phyloP scores from a whole-genome alignment of 106 monocot species.

The Allium fistulosum region DNA sequence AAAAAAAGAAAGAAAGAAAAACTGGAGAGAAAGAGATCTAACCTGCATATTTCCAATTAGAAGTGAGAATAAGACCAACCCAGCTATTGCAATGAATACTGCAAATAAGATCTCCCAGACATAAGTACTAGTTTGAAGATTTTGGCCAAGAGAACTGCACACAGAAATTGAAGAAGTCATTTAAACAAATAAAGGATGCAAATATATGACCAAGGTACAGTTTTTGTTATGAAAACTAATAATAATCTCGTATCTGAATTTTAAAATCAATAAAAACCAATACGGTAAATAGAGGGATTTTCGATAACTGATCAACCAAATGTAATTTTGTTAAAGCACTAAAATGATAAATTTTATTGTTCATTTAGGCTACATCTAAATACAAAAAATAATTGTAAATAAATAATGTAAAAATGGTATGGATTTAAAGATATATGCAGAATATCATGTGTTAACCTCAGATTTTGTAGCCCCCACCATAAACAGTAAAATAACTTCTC shows the following conservation, averaged over 20 bases:
- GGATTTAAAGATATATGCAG: no score
- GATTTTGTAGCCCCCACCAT: slow-evolving; percentile 93
- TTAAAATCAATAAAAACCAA: neutral
- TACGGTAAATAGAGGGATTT: neutral
- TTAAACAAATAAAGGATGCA: neutral
- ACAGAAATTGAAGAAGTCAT: neutral
- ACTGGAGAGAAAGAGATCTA: neutral
- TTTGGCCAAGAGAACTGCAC: slow-evolving; percentile 79
- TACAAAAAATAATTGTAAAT: neutral
- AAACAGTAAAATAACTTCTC: slow-evolving; percentile 87
- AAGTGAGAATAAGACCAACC: slow-evolving; percentile 86
- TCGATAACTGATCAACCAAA: no score
- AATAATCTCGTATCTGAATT: neutral
- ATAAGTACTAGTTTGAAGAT: slow-evolving; percentile 63
- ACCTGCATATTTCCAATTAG: slow-evolving; percentile 67
- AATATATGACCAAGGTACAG: neutral
- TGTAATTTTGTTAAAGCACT: neutral
- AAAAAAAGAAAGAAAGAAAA: neutral
- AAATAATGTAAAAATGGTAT: neutral
- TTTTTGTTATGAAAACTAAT: neutral
- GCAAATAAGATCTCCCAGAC: slow-evolving; percentile 79
- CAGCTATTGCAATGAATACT: slow-evolving; percentile 50
- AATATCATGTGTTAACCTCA: slow-evolving; percentile 42
- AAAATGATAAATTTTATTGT: neutral
- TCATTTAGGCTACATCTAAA: neutral